Conservation (phyloP, 495 filamentous ascomycete species). For the Filosporella fistucella region DNA sequence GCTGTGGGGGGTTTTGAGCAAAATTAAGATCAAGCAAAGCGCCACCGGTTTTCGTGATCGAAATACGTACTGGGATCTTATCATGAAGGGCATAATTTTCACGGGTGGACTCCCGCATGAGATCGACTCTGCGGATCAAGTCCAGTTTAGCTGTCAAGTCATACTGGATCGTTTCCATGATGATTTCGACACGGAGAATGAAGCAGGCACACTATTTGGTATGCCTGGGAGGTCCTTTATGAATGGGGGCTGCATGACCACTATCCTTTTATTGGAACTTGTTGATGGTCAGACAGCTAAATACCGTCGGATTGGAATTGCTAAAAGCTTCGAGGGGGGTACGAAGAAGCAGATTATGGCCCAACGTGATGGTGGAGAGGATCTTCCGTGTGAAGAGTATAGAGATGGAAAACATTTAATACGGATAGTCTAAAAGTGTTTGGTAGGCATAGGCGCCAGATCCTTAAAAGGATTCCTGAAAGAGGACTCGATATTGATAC, state of each 20-base stretch:
- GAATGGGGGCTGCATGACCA: background rate
- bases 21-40: background rate
- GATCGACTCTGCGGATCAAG: too few species aligned
- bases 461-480: too few species aligned
- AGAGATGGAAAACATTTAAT: background rate
- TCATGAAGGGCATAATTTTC: background rate
- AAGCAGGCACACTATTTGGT: background rate
- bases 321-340: background rate
- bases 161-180: background rate
- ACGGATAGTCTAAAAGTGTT: background rate
- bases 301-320: background rate
- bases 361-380: background rate
- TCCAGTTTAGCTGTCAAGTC: too few species aligned
- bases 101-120: too few species aligned
- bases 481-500: too few species aligned
- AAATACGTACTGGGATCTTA: background rate
- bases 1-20: background rate
- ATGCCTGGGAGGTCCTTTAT: background rate
- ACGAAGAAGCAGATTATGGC: background rate
- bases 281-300: background rate
- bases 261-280: background rate
- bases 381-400: background rate
- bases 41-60: background rate
- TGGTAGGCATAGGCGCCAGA: too few species aligned
- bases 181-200: background rate